A percentile compares a stretch with the other conserved stretches of the same genome.
Conservation (phyloP, 441 rosid species). For the Rhodomyrtus psidioides region DNA sequence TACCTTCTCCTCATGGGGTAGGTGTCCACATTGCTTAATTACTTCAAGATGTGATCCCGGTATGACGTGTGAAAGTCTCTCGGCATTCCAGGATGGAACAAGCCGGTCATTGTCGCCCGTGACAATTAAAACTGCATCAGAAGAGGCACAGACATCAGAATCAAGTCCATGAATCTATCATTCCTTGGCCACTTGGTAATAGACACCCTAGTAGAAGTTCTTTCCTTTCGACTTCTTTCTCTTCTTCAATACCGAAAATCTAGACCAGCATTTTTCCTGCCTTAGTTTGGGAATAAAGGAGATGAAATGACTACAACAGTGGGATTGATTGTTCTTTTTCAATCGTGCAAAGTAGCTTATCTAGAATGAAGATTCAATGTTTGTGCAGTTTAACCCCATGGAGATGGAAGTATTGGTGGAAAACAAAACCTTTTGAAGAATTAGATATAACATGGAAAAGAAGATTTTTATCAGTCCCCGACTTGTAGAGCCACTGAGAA, state of each 20-base stretch:
- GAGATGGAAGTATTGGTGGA: neutral
- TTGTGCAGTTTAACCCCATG: neutral
- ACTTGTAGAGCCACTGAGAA: neutral
- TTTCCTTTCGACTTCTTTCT: neutral
- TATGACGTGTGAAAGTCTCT: conserved; percentile 61
- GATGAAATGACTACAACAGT: neutral
- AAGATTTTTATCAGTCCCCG: neutral
- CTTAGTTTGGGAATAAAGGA: neutral
- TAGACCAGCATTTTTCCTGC: neutral
- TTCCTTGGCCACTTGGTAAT: neutral
- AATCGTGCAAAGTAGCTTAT: neutral
- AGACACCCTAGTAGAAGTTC: neutral
- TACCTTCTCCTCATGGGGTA: conserved; percentile 85
- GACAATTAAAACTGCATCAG: conserved; percentile 56
- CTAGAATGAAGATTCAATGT: neutral
- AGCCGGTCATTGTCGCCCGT: conserved; percentile 78
- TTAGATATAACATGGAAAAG: neutral
- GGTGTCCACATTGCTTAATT: conserved; percentile 75
- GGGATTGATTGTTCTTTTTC: neutral
- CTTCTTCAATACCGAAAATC: neutral
- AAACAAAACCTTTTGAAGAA: neutral
- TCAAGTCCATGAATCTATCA: neutral
- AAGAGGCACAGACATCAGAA: conserved; percentile 8
- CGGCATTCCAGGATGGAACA: conserved; percentile 88
- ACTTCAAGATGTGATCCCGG: conserved; percentile 65